phyloP scores from a whole-genome alignment of 345 rosid species.

The Aurinia saxatilis region DNA sequence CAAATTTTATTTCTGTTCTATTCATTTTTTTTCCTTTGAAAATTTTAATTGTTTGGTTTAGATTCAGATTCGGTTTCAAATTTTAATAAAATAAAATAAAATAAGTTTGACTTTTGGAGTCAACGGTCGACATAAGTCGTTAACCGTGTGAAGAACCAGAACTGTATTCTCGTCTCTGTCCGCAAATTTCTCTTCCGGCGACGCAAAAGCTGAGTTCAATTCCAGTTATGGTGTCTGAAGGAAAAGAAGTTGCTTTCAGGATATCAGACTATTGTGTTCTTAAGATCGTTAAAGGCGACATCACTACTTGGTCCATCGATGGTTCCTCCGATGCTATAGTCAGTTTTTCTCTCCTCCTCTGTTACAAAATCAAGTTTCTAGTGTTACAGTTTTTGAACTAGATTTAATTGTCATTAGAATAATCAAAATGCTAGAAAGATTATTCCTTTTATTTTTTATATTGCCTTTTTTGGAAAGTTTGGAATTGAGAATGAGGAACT shows the following conservation, averaged over 20 bases:
- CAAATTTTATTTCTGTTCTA: too few relatives aligned
- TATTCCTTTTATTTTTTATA: not conserved
- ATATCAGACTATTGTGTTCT: constrained; percentile 44
- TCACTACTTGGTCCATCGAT: constrained; percentile 73
- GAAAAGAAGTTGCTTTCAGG: constrained; percentile 29
- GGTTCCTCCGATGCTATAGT: constrained; percentile 35
- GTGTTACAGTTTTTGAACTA: not conserved
- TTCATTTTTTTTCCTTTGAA: too few relatives aligned
- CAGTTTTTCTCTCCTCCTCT: too few relatives aligned
- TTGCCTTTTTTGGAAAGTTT: not conserved
- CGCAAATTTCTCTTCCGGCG: not conserved
- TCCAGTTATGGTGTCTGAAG: constrained; percentile 30
- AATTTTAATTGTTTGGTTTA: too few relatives aligned
- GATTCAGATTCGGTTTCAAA: too few relatives aligned
- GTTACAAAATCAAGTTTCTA: too few relatives aligned
- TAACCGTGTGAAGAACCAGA: constrained; percentile 15
- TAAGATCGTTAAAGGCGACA: constrained; percentile 65
- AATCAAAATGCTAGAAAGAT: not conserved
- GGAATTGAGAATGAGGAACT: not conserved
- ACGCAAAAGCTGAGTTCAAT: not conserved
- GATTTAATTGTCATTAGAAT: not conserved
- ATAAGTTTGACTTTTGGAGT: not conserved
- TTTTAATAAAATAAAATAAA: too few relatives aligned
- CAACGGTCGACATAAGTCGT: not conserved
- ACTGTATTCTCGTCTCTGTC: constrained; percentile 11